Evolutionary conservation across 108 stramenopile species (phyloP).

Genomic region (Halocafeteria seosinensis): DNA sequence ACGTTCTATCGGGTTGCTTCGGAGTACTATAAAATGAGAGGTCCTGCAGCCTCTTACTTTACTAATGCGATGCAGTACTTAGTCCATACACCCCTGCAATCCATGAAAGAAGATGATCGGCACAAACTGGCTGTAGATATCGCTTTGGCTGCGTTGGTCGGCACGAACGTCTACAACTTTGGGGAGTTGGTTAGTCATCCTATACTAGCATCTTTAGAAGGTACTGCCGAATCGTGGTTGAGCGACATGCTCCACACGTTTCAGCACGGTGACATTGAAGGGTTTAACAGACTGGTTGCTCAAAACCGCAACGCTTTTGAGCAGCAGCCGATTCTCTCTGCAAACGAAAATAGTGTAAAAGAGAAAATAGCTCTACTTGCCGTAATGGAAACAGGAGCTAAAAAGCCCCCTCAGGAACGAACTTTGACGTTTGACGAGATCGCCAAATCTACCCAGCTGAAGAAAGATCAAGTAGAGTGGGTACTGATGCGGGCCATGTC

Average conservation of each 20-base stretch:
- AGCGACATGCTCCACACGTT: slow-evolving; percentile 59
- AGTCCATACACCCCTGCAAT: slow-evolving; percentile 46
- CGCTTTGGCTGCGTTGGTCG: slow-evolving; percentile 77
- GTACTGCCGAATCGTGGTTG: slow-evolving; percentile 58
- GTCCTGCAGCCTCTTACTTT: slow-evolving; percentile 83
- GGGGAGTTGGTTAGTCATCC: slow-evolving; percentile 79
- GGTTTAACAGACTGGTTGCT: slow-evolving; percentile 44
- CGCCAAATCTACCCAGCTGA: slow-evolving; percentile 48
- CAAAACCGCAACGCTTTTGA: slow-evolving; percentile 35
- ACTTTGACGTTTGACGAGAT: slow-evolving; percentile 66
- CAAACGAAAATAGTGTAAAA: slow-evolving; percentile 53
- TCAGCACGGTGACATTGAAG: slow-evolving; percentile 61
- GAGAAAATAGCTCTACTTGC: slow-evolving; percentile 85
- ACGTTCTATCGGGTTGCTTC: slow-evolving; percentile 67
- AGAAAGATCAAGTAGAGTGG: slow-evolving; percentile 84
- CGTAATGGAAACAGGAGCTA: slow-evolving; percentile 77
- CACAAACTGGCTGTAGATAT: slow-evolving; percentile 64
- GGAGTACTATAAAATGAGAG: slow-evolving; percentile 74
- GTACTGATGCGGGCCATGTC: slow-evolving; percentile 83
- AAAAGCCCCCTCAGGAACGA: slow-evolving; percentile 63
- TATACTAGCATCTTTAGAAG: slow-evolving; percentile 44
- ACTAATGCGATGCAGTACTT: slow-evolving; percentile 64
- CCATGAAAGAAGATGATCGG: slow-evolving; percentile 20
- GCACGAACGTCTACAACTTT: slow-evolving; percentile 85
- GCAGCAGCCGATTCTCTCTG: slow-evolving; percentile 43